Conservation (phyloP, 805 yeast species). For the Yarrowia sp. region DNA sequence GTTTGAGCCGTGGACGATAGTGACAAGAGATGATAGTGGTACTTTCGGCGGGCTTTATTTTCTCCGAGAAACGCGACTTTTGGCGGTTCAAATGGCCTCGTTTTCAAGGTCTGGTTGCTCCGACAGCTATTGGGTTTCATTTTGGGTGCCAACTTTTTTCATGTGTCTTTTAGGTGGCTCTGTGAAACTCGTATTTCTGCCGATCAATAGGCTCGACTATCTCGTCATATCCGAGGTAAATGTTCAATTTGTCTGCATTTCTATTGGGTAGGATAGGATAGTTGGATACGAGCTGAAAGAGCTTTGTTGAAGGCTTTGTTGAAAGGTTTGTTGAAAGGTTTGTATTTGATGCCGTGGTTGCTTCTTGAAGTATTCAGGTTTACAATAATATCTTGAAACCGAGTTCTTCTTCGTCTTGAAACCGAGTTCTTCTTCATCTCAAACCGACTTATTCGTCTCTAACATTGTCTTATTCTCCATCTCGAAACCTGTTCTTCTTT, state of each 20-base stretch:
- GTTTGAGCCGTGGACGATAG: conserved; percentile 11
- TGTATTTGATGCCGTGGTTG: no score
- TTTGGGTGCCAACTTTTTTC: no score
- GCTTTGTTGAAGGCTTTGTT: no score
- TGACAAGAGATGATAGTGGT: neutral
- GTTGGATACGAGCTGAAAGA: no score
- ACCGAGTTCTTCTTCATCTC: no score
- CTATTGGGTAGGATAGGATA: neutral
- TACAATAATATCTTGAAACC: no score
- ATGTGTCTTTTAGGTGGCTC: neutral
- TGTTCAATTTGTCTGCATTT: neutral
- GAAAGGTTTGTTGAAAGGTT: no score
- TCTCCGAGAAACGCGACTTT: neutral
- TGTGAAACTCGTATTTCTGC: conserved; percentile 12
- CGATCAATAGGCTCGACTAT: conserved; percentile 3
- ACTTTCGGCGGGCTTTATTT: neutral
- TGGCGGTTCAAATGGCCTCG: neutral
- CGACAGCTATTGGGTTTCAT: neutral
- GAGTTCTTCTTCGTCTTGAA: no score
- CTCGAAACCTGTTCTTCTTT: no score
- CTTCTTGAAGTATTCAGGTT: no score
- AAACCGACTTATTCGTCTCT: no score
- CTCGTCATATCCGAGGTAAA: neutral
- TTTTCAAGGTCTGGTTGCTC: neutral
- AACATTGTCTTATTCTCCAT: no score